Base-by-base conservation (phyloP, 2,329 filamentous ascomycete genomes). In the Neonectria sp. region DNA sequence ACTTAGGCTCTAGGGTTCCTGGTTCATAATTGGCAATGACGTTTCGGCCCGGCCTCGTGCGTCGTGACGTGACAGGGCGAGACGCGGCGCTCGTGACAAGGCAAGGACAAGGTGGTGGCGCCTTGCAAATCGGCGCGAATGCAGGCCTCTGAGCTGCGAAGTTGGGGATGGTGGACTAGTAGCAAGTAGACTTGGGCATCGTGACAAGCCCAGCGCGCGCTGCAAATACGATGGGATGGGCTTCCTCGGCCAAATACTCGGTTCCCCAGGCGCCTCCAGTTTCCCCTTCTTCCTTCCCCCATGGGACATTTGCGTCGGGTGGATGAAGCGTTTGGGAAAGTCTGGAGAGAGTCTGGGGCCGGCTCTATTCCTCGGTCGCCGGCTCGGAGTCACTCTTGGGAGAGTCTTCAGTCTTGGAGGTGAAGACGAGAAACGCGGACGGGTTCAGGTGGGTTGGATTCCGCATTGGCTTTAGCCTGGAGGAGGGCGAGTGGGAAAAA, bases 11-110 rank as follows among this genome's bases (percentile, higher is more conserved):
- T 21, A 21, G 48, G 25, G 25, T 24, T 33, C 43, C 43, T 21
- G 15, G 43, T 17, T 24, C n/a, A 33, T 21, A 24, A n/a, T 29
- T 29, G 37, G 51, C 65, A 71, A 63, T 73, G 72, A 70, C 73
- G 73, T 75, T 74, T 75, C 73, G 73, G 73, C 59, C 70, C 73
- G 73, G 73, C 67, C 63, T 67, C 59, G 70, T 75, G 73, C 73
- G 73, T 75, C 73, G 73, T 75, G 73, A 66, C 71, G 73, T 75
- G 73, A 66, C 71, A 69, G 61, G 62, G 61, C 68, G 69, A 72
- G 63, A 65, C 55, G 63, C 65, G 58, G 53, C 62, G 52, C 64
- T 68, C 70, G 73, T 75, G 73, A 75, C 71, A 64, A 68, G 67
- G 67, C 21, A 21, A 21, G 21, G 21, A 21, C 21, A 21, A 21